These are phyloP conservation scores for Kluyveromyces lactis DNA, from an alignment of 805 yeast species.

Conservation along the genomic window DNA sequence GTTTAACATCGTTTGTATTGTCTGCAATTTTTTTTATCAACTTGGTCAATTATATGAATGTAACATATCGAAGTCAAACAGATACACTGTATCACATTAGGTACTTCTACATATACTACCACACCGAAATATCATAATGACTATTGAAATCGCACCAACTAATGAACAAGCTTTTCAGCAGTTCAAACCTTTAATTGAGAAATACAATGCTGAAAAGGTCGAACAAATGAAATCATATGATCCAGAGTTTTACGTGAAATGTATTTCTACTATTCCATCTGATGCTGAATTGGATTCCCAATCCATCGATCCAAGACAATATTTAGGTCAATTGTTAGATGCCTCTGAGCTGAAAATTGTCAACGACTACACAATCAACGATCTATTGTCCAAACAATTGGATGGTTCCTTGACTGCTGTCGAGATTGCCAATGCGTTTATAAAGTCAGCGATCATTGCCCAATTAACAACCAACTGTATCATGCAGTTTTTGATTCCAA, in stretches of 20 bases:
- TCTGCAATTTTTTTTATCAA: no score
- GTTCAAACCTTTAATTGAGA: constrained; percentile 15
- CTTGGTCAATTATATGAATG: no score
- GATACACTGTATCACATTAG: no score
- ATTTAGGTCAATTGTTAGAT: constrained; percentile 12
- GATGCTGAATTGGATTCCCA: constrained; percentile 16
- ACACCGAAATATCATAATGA: no score
- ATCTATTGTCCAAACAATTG: constrained; percentile 37
- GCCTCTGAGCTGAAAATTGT: constrained; percentile 34
- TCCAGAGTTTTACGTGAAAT: constrained; percentile 14
- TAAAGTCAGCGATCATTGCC: constrained; percentile 54
- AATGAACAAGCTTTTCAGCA: constrained; percentile 6
- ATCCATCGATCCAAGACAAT: constrained; percentile 16
- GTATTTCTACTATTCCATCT: constrained; percentile 13
- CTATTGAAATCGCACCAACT: background rate
- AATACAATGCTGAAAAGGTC: constrained; percentile 14
- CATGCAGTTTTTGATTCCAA: constrained; percentile 54
- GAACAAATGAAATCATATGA: constrained; percentile 16
- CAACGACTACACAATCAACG: constrained; percentile 35
- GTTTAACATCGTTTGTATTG: no score
- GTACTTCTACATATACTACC: no score
- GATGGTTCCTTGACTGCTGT: constrained; percentile 40
- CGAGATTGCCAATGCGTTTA: constrained; percentile 51
- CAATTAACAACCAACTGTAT: constrained; percentile 57
- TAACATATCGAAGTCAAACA: no score